Percentiles rank a stretch among this genome's conserved stretches.
Conservation (phyloP, 352 stramenopile genomes). For the Globisporangium camurandrum region DNA sequence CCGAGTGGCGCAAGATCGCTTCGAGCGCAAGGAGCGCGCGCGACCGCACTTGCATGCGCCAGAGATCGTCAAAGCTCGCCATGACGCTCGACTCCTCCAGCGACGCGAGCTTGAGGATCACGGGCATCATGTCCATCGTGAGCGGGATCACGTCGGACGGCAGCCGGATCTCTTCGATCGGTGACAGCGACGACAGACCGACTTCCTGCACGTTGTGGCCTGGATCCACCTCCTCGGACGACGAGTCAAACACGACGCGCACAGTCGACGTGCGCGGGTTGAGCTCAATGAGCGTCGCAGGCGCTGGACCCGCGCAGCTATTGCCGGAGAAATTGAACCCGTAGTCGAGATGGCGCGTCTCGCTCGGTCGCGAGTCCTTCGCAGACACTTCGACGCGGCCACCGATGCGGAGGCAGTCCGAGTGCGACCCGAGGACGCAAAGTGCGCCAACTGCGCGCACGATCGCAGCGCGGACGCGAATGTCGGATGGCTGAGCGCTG, state of each 20-base stretch:
- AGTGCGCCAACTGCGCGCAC: slow-evolving; percentile 74
- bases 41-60: slow-evolving; percentile 81
- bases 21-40: slow-evolving; percentile 72
- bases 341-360: slow-evolving; percentile 34
- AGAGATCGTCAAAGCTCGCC: slow-evolving; percentile 67
- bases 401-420: slow-evolving; percentile 76
- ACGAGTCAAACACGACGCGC: slow-evolving; percentile 72
- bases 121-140: slow-evolving; percentile 72
- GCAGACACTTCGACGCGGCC: slow-evolving; percentile 64
- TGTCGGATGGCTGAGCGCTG: slow-evolving; percentile 30
- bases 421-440: slow-evolving; percentile 78
- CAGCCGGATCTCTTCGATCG: slow-evolving; percentile 74
- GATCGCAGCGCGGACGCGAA: slow-evolving; percentile 63
- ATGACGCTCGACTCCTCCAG: slow-evolving; percentile 64
- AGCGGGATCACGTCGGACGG: slow-evolving; percentile 36
- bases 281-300: slow-evolving; percentile 73
- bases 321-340: slow-evolving; percentile 36
- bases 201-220: slow-evolving; percentile 84
- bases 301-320: slow-evolving; percentile 25
- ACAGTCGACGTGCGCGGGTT: slow-evolving; percentile 52
- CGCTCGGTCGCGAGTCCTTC: slow-evolving; percentile 23
- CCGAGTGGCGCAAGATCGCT: slow-evolving; percentile 56
- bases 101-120: slow-evolving; percentile 74
- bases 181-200: slow-evolving; percentile 48
- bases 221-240: slow-evolving; percentile 59